Evolutionary conservation across 202 grass and related monocot species (phyloP), one percentile per base, ranked within the genome.

Genomic region (Schoenoplectus tabernaemontani): DNA sequence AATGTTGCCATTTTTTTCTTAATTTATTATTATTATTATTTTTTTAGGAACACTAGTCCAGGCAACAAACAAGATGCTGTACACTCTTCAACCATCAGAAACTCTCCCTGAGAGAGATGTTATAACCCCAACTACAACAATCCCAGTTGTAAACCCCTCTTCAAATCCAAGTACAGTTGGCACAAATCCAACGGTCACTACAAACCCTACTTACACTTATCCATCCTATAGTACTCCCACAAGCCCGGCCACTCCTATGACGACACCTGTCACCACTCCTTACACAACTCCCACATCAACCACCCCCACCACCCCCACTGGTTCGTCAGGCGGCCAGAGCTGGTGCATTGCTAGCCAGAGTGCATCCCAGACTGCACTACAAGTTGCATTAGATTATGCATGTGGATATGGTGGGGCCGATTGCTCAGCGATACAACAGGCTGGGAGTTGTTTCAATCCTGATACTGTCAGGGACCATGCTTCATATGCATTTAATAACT

Each of bases 321-420:
- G 78, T 0, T 64, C 78, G 4, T 76, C 86, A 0, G 59, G 66
- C 0, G 89, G 95, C 51, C 91, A 93, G 38, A 87, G 89, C 33
- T 99, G 91, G 91, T 99, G 96, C 77, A 88, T 99, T 59, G 90
- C 96, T 13, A 95, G 88, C 86, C 88, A 83, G 79, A 89, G 89
- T 59, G 92, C 96, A 57, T 92, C 64, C 42, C 38, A 91, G 64
- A 84, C 91, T 0, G 91, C 91, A 23, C 67, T 99, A 78, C 96
- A 99, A 83, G 96, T 99, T 3, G 96, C 96, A 59, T 64, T 99
- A 76, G 96, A 99, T 85, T 99, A 99, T 77, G 96, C 96, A 0
- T 99, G 96, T 48, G 96, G 91, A 64, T 93, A 91, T 56, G 96
- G 96, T 46, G 82, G 82, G 3, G 91, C 88, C 9, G 96, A 99